phyloP scores from a whole-genome alignment of 129 eudicot genomes.

The Centella asiatica region DNA sequence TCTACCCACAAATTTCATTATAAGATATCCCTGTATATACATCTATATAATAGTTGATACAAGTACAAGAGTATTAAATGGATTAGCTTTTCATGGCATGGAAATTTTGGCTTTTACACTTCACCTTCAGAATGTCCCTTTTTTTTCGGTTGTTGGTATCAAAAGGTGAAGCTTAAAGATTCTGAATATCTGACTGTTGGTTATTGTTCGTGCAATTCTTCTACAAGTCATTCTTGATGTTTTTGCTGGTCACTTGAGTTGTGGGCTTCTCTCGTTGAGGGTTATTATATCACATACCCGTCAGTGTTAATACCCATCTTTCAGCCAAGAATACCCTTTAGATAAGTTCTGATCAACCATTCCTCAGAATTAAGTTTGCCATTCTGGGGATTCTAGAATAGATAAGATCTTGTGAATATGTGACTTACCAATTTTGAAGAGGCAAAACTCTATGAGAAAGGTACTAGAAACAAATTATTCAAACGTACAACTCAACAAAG shows the following conservation, averaged over 20 bases:
- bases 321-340: background rate
- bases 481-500: constrained; percentile 19
- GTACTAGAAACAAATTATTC: background rate
- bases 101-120: too few relatives aligned
- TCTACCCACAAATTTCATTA: background rate
- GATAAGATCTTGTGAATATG: background rate
- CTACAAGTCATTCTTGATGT: too few relatives aligned
- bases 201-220: too few relatives aligned
- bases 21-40: background rate
- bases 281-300: background rate
- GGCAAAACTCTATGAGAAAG: background rate
- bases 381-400: background rate
- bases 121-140: too few relatives aligned
- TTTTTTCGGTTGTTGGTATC: too few relatives aligned
- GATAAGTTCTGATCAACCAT: background rate
- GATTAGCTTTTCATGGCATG: background rate
- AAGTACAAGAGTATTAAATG: background rate
- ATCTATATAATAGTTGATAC: background rate
- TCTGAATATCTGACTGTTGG: too few relatives aligned
- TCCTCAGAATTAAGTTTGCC: background rate
- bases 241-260: background rate
- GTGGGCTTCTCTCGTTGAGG: background rate
- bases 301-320: background rate
- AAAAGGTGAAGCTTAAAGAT: too few relatives aligned
- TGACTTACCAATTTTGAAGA: background rate